Conservation (phyloP, 2,329 filamentous ascomycete genomes). For the Xylaria sp. region DNA sequence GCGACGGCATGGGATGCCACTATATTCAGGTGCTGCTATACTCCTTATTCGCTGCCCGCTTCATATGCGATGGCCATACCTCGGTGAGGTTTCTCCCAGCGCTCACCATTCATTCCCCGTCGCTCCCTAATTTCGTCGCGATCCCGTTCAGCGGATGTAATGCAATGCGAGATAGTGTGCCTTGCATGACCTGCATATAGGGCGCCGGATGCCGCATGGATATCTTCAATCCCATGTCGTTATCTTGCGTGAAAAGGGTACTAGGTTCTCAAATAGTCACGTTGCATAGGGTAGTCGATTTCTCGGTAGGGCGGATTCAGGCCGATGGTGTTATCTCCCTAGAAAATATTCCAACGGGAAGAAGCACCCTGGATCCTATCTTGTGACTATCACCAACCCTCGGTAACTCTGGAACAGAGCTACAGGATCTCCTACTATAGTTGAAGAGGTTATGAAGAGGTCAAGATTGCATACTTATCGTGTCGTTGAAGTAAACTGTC, state of each 20-base stretch:
- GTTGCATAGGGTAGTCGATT: background rate
- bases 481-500: background rate
- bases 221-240: background rate
- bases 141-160: constrained; percentile 10
- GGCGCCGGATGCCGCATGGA: constrained; percentile 7
- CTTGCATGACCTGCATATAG: constrained; percentile 12
- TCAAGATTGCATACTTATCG: background rate
- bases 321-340: constrained; percentile 4
- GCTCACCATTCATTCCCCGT: constrained; percentile 2
- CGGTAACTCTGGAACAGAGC: background rate
- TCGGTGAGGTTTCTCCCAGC: background rate
- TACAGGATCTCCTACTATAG: background rate
- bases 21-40: constrained; percentile 2
- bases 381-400: background rate
- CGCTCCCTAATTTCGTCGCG: background rate
- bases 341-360: too few relatives aligned
- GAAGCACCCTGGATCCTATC: background rate
- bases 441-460: background rate
- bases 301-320: background rate
- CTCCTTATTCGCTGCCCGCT: background rate
- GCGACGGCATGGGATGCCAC: constrained; percentile 6
- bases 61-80: constrained; percentile 8
- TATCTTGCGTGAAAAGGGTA: constrained; percentile 3
- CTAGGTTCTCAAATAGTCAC: background rate
- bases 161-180: constrained; percentile 1